A percentile compares a stretch with the other conserved stretches of the same genome.
Conservation (phyloP, 257 asterid genomes). For the Ophiorrhiza pumila region DNA sequence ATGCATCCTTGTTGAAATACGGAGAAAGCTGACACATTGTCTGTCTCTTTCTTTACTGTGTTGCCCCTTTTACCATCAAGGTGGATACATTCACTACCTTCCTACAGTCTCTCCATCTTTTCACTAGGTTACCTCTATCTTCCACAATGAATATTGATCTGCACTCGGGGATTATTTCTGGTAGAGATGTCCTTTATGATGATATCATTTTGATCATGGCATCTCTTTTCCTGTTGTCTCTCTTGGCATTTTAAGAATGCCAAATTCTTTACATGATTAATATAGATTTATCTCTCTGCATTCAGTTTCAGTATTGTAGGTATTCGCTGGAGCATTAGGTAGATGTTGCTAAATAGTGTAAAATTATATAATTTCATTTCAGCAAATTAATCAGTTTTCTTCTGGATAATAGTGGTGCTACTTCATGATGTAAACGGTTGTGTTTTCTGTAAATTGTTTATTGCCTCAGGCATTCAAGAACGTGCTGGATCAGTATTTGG, state of each 20-base stretch:
- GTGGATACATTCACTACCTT: neutral
- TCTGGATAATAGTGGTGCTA: neutral
- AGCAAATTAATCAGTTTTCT: neutral
- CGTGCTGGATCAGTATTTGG: constrained; percentile 68
- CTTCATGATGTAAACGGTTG: neutral
- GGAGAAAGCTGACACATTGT: neutral
- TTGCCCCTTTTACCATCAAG: neutral
- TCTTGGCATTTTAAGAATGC: neutral
- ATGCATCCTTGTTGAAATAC: neutral
- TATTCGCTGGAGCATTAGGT: neutral
- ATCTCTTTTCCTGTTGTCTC: neutral
- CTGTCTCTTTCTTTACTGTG: neutral
- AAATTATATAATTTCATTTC: neutral
- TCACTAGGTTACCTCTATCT: neutral
- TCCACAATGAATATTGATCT: neutral
- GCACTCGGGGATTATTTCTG: neutral
- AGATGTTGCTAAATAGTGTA: constrained; percentile 8
- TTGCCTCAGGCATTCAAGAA: constrained; percentile 52
- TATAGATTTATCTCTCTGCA: neutral
- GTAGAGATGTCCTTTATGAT: neutral
- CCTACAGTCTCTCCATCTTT: neutral
- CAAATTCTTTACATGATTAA: neutral
- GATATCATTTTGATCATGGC: neutral
- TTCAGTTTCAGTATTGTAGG: neutral
- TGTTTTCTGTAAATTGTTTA: constrained; percentile 5